Percentiles rank a stretch among this genome's conserved stretches.
Conservation (phyloP, 208 protist genomes). For the Acanthamoeba divionensis region DNA sequence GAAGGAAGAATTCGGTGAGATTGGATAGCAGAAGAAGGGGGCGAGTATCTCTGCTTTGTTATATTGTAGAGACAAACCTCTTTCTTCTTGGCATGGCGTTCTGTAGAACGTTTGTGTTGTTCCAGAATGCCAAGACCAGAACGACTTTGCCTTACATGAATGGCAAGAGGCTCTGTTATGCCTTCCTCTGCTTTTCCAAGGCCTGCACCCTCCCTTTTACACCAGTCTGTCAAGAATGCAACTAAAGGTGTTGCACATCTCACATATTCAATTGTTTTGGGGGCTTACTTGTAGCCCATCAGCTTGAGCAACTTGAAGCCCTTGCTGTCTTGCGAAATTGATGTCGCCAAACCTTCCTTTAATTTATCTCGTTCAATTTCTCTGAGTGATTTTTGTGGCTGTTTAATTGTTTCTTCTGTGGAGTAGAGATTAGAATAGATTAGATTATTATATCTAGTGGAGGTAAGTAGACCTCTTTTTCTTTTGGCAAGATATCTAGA, state of each 20-base stretch:
- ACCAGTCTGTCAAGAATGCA: too few relatives aligned
- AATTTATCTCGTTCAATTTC: neutral
- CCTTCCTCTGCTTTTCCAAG: neutral
- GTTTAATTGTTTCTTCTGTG: too few relatives aligned
- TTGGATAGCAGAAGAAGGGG: neutral
- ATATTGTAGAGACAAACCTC: neutral
- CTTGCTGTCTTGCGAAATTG: neutral
- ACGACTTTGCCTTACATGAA: neutral
- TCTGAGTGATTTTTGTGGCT: too few relatives aligned
- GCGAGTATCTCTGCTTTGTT: too few relatives aligned
- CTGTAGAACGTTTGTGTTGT: neutral
- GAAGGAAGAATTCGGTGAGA: neutral
- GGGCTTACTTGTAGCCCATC: constrained; percentile 10
- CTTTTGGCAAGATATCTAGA: too few relatives aligned
- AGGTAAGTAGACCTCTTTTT: too few relatives aligned
- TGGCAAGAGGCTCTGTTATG: neutral
- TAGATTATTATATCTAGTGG: too few relatives aligned
- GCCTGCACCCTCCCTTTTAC: neutral
- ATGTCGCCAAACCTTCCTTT: constrained; percentile 4
- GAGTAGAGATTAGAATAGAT: too few relatives aligned
- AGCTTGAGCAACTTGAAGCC: constrained; percentile 42
- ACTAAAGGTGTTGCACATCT: too few relatives aligned
- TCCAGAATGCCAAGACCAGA: neutral
- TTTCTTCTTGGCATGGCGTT: neutral
- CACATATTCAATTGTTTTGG: neutral